phyloP scores from a whole-genome alignment of 2,329 filamentous ascomycete genomes.

The Hypocrella siamensis region DNA sequence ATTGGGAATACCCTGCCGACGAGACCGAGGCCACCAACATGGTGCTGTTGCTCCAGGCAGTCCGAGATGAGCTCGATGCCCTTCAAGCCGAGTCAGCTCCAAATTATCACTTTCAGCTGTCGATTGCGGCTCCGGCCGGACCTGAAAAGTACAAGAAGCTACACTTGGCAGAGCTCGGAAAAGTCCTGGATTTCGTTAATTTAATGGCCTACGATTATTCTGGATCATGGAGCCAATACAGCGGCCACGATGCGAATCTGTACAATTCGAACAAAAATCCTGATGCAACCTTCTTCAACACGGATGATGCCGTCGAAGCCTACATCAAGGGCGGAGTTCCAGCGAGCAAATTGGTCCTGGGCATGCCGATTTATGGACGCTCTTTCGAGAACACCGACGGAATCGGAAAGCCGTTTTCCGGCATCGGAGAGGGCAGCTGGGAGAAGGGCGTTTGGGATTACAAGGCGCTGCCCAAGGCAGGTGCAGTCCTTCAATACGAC shows the following conservation, averaged over 20 bases:
- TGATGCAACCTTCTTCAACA: constrained; percentile 51
- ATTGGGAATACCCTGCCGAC: constrained; percentile 23
- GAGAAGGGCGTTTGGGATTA: constrained; percentile 69
- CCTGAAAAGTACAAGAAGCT: constrained; percentile 31
- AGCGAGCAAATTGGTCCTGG: constrained; percentile 53
- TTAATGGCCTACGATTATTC: constrained; percentile 69
- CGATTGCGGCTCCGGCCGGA: constrained; percentile 35
- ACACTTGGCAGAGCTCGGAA: constrained; percentile 29
- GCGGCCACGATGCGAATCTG: constrained; percentile 61
- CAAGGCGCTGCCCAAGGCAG: constrained; percentile 53
- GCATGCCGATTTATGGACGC: constrained; percentile 47
- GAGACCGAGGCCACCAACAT: constrained; percentile 26
- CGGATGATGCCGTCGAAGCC: constrained; percentile 44
- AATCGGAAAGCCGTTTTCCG: constrained; percentile 45
- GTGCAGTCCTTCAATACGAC: constrained; percentile 43
- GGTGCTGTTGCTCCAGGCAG: constrained; percentile 25
- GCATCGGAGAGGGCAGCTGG: constrained; percentile 53
- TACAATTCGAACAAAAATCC: constrained; percentile 39
- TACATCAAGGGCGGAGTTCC: constrained; percentile 51
- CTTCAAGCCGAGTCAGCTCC: constrained; percentile 27
- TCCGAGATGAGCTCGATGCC: constrained; percentile 30
- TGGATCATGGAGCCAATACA: constrained; percentile 49
- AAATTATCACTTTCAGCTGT: constrained; percentile 36
- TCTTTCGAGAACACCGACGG: constrained; percentile 34
- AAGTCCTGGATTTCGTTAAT: constrained; percentile 39